phyloP scores from a whole-genome alignment of 352 stramenopile genomes.

The Phytophthora lateralis region DNA sequence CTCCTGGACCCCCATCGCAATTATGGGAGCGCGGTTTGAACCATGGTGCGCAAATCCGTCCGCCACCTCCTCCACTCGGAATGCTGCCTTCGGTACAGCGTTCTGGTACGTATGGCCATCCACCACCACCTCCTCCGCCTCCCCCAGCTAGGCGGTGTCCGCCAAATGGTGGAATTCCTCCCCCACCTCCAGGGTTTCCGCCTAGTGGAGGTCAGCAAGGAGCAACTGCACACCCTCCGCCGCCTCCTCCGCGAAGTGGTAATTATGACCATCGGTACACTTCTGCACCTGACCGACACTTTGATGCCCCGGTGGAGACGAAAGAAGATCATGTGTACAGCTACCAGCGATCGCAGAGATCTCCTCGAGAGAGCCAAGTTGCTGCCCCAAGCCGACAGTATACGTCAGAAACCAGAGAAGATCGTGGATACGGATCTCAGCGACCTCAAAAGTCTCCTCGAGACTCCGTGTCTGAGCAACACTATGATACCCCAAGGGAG shows the following conservation, averaged over 20 bases:
- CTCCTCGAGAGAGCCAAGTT: constrained; percentile 1
- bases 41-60: constrained; percentile 12
- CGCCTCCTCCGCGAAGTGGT: constrained; percentile 19
- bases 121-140: constrained; percentile 29
- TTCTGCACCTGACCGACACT: constrained; percentile 12
- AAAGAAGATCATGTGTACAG: constrained; percentile 22
- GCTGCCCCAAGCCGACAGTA: constrained; percentile 10
- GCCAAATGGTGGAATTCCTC: constrained; percentile 22
- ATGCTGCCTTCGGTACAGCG: constrained; percentile 15
- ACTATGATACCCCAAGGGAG: constrained; percentile 17
- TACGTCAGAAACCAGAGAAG: constrained; percentile 24
- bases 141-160: constrained; percentile 12
- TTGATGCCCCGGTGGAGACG: constrained; percentile 18
- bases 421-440: constrained; percentile 27
- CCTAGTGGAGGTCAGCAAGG: constrained; percentile 25
- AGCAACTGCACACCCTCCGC: constrained; percentile 11
- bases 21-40: constrained; percentile 28
- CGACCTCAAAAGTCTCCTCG: constrained; percentile 9
- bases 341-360: constrained; percentile 1
- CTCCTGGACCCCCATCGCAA: constrained; percentile 14
- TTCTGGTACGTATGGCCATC: constrained; percentile 25
- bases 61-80: constrained; percentile 23
- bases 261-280: constrained; percentile 20
- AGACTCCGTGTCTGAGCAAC: constrained; percentile 14
- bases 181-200: constrained; percentile 29